These are phyloP conservation scores for Paramecium octaurelia DNA, from an alignment of 73 alveolate species.

Conservation along the genomic window DNA sequence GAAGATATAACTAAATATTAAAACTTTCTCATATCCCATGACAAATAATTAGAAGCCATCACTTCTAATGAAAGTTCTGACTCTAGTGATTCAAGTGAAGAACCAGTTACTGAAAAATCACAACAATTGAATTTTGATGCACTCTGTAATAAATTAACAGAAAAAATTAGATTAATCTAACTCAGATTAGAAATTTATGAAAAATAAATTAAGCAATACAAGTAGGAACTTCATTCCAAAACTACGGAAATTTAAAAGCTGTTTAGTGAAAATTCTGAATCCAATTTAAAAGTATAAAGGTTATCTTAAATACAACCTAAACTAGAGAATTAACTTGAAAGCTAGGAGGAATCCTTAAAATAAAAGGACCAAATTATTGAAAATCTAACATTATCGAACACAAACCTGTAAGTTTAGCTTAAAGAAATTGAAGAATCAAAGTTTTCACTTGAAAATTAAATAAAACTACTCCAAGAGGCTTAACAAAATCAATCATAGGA, in stretches of 20 bases:
- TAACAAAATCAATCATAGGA: background rate
- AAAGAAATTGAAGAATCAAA: background rate
- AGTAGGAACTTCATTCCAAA: background rate
- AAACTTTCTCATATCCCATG: background rate
- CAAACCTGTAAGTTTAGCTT: background rate
- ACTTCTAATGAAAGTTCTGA: background rate
- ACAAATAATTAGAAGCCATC: background rate
- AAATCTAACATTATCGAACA: background rate
- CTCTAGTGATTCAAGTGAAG: background rate
- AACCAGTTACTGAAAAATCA: background rate
- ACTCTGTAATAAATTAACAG: background rate
- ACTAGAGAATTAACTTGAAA: background rate
- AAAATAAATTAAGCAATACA: background rate
- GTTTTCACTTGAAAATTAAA: background rate
- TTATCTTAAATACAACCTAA: background rate
- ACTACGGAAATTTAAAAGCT: background rate
- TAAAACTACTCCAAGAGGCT: background rate
- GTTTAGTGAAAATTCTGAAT: background rate
- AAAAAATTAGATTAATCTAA: background rate
- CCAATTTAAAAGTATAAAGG: background rate
- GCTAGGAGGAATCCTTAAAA: background rate
- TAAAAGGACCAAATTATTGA: background rate
- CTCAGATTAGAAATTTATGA: background rate
- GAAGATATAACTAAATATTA: background rate
- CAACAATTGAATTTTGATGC: background rate